These are phyloP conservation scores for Umbilicus rupestris DNA, from an alignment of 164 flowering plant species.

Conservation along the genomic window DNA sequence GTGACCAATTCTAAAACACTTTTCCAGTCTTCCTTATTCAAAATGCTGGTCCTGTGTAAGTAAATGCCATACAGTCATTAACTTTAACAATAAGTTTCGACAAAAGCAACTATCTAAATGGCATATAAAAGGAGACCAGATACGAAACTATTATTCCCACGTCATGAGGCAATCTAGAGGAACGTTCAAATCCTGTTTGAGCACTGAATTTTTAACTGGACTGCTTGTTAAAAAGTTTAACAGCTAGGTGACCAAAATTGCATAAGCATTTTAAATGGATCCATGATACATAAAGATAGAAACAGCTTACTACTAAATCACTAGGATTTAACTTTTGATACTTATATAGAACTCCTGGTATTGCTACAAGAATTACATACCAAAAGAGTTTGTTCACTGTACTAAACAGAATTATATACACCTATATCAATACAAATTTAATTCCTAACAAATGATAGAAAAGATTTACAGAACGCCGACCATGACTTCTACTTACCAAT, in stretches of 20 bases:
- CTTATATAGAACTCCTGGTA: background rate
- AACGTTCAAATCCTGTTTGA: too few species aligned
- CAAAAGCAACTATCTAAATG: background rate
- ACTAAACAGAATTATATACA: background rate
- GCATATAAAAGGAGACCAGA: background rate
- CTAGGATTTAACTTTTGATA: background rate
- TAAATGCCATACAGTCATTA: background rate
- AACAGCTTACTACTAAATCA: background rate
- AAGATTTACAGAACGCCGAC: background rate
- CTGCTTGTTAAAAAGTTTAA: background rate
- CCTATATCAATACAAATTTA: background rate
- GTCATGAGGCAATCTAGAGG: too few species aligned
- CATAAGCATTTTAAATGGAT: background rate
- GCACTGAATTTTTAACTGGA: too few species aligned
- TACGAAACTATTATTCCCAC: background rate
- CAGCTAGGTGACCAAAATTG: background rate
- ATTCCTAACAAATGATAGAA: background rate
- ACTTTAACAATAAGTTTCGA: background rate
- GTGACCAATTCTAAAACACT: conserved; percentile 56
- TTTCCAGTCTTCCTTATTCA: conserved; percentile 81
- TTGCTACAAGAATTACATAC: background rate
- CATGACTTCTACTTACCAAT: conserved; percentile 48
- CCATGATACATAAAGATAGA: background rate
- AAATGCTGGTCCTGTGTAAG: conserved; percentile 47
- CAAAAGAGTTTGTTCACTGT: background rate